phyloP scores from a whole-genome alignment of 129 eudicot species.

The Mikania micrantha region DNA sequence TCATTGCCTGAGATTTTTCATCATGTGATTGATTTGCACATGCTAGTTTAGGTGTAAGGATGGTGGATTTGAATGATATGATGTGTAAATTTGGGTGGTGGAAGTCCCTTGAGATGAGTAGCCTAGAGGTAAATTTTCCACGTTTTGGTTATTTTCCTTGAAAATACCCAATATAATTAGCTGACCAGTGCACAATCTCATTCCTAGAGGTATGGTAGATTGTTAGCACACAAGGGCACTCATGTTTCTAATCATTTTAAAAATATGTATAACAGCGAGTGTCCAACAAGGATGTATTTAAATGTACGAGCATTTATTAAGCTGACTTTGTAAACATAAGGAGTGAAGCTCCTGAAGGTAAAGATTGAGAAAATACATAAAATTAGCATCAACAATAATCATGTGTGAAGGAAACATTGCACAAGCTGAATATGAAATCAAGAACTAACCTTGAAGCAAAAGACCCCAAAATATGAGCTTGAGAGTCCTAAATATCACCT shows the following conservation, averaged over 20 bases:
- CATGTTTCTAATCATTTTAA: neutral
- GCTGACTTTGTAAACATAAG: neutral
- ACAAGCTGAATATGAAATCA: neutral
- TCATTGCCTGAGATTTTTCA: neutral
- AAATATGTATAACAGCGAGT: no score
- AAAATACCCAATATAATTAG: neutral
- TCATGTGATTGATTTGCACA: no score
- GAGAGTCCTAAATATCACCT: constrained; percentile 61
- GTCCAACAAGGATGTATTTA: neutral
- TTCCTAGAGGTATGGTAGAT: no score
- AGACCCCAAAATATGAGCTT: constrained; percentile 83
- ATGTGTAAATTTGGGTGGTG: neutral
- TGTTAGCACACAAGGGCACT: neutral
- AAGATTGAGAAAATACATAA: neutral
- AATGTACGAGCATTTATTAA: no score
- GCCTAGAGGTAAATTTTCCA: neutral
- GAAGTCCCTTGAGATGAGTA: neutral
- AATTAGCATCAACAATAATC: neutral
- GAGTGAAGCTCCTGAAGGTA: neutral
- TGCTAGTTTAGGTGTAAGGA: no score
- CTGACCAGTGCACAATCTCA: neutral
- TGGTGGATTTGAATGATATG: no score
- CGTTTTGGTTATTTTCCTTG: neutral
- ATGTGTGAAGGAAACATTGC: neutral
- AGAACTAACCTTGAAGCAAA: constrained; percentile 63